Percentiles rank a stretch among this genome's conserved stretches.
phyloP scores from a whole-genome alignment of 768 basidiomycete genomes.

The Boletus pseudo-olivaceus region DNA sequence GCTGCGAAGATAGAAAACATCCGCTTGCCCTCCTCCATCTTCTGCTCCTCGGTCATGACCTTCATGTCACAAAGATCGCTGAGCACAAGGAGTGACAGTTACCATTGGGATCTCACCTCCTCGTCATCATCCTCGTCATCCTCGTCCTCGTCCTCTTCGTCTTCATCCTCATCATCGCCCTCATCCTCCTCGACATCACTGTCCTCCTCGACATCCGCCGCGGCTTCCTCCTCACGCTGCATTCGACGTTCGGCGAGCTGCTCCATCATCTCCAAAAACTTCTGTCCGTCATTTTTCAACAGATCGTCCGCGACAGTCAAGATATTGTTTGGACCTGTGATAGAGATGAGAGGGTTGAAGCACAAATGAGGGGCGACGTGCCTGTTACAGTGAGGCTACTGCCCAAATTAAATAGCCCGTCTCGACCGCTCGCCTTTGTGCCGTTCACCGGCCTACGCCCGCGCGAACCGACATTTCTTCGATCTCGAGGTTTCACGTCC shows the following conservation, averaged over 20 bases:
- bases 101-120: conserved; percentile 35
- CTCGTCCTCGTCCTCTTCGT: conserved; percentile 53
- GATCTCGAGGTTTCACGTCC: conserved; percentile 44
- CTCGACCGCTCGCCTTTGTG: conserved; percentile 46
- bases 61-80: conserved; percentile 25
- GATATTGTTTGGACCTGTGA: conserved; percentile 82
- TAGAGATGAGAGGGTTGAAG: conserved; percentile 17
- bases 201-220: conserved; percentile 58
- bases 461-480: conserved; percentile 32
- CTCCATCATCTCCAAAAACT: conserved; percentile 99
- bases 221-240: conserved; percentile 78
- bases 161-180: conserved; percentile 59
- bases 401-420: conserved; percentile 77
- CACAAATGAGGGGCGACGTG: conserved; percentile 33
- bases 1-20: conserved; percentile 99
- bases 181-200: conserved; percentile 61
- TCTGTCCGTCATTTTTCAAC: conserved; percentile 96
- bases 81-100: conserved; percentile 5
- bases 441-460: conserved; percentile 42
- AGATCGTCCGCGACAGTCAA: conserved; percentile 98
- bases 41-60: conserved; percentile 92
- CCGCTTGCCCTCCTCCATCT: conserved; percentile 98
- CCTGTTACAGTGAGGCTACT: conserved; percentile 81
- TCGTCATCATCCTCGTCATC: conserved; percentile 47
- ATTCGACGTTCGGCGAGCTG: conserved; percentile 93